Evolutionary conservation across 345 rosid genomes (phyloP), one percentile per base, ranked within the genome.

Genomic region (Noccaea caerulescens): DNA sequence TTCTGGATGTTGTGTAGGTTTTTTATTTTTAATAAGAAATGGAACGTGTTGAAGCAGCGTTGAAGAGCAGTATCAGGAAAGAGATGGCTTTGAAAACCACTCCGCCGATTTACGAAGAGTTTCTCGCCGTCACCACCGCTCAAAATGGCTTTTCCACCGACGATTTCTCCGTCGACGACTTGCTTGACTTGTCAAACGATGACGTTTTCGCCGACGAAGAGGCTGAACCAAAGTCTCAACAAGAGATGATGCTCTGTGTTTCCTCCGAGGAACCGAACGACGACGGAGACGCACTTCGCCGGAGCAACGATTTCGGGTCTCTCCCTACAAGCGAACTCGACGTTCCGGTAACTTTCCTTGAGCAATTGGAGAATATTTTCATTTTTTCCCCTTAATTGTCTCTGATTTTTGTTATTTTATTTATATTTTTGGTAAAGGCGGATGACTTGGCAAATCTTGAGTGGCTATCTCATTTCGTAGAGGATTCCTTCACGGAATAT

Each of bases 401-500:
- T 49, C 52, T 65, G 6, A 12, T 73, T 68, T 45, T 3, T 3
- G 2, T 49, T 12, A 3, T 16, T 14, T 27, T 27, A 2, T 50
- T 39, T 45, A 0, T 7, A 5, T 23, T 53, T n/a, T 59, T 39
- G 70, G 77, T 55, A 14, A 81, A 93, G 98, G 82, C 76, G 50
- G 97, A 89, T 74, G 98, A 91, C 63, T 76, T 86, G 63, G 88
- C 76, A 36, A 77, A 82, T 74, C 91, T 93, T 7, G 97, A 91
- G 58, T 94, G 97, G 99, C 65, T 94, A 47, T 94, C 99, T 25
- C 90, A 84, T 79, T 91, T 94, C 54, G 99, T 94, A 3, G 99
- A 94, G 49, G 98, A 94, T 43, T 94, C 95, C 38, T 85, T 83
- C 84, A 81, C 87, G 61, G 92, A 85, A 60, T 7, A 76, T 58